A percentile compares a stretch with the other conserved stretches of the same genome.
Evolutionary conservation across 768 basidiomycete genomes (phyloP).

Genomic region (Sarcodon aspratus): DNA sequence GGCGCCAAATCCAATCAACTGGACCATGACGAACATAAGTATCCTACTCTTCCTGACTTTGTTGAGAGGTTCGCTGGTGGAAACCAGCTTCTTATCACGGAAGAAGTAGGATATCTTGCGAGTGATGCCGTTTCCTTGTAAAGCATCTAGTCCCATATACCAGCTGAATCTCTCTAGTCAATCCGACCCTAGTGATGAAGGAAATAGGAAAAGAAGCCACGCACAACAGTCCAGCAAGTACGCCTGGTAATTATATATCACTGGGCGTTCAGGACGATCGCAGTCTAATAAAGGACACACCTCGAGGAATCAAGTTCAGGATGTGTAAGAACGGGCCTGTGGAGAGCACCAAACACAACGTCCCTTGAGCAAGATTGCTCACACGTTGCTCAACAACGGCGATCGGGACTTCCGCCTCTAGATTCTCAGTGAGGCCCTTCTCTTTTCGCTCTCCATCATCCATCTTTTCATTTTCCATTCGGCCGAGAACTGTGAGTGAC

Average conservation of each 20-base stretch:
- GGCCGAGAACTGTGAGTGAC: conserved; percentile 30
- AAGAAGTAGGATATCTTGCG: conserved; percentile 74
- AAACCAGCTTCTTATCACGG: conserved; percentile 54
- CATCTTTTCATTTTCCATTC: too few relatives aligned
- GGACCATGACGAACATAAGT: conserved; percentile 57
- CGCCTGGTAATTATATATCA: conserved; percentile 10
- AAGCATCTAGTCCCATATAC: conserved; percentile 86
- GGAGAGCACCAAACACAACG: conserved; percentile 68
- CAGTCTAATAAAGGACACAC: conserved; percentile 10
- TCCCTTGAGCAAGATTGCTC: conserved; percentile 81
- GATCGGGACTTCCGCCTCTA: conserved; percentile 39
- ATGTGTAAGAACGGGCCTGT: conserved; percentile 76
- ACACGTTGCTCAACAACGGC: conserved; percentile 88
- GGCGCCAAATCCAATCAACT: conserved; percentile 75
- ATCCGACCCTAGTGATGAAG: not conserved
- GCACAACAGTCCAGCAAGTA: conserved; percentile 84
- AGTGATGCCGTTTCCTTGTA: conserved; percentile 76
- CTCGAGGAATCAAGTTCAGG: conserved; percentile 68
- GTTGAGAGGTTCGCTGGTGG: conserved; percentile 56
- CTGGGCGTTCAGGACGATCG: too few relatives aligned
- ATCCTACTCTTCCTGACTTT: conserved; percentile 68
- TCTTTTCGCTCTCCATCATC: too few relatives aligned
- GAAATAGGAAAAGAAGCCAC: not conserved
- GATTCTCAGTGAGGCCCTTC: too few relatives aligned
- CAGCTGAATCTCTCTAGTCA: conserved; percentile 34